phyloP scores from a whole-genome alignment of 1,284 basidiomycete species.

The Melampsora americana region DNA sequence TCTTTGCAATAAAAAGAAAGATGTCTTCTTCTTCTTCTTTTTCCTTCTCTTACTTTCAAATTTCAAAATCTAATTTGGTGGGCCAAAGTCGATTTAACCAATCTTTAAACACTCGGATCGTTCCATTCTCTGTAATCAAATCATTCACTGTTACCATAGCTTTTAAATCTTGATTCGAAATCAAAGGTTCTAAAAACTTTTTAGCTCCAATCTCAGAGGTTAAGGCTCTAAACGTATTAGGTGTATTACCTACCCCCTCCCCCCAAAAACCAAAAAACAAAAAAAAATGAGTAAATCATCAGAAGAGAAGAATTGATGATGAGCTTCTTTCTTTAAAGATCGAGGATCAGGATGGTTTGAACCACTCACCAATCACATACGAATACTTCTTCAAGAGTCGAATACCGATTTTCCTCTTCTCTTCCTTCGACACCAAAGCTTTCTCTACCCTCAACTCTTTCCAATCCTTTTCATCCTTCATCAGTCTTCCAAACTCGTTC shows the following conservation, averaged over 20 bases:
- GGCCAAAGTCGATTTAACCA: not conserved
- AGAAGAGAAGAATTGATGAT: too few relatives aligned
- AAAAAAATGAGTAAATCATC: too few relatives aligned
- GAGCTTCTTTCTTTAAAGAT: too few relatives aligned
- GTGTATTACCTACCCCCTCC: conserved; percentile 3
- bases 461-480: not conserved
- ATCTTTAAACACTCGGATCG: not conserved
- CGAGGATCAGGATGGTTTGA: too few relatives aligned
- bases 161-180: not conserved
- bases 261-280: too few relatives aligned
- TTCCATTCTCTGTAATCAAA: not conserved
- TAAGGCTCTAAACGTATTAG: not conserved
- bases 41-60: too few relatives aligned
- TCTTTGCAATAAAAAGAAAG: too few relatives aligned
- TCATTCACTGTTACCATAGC: conserved; percentile 5
- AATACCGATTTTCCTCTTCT: not conserved
- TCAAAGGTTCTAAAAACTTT: not conserved
- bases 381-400: conserved; percentile 20
- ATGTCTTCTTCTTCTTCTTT: too few relatives aligned
- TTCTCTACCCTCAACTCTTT: not conserved
- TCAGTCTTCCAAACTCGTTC: not conserved
- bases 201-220: not conserved
- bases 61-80: not conserved
- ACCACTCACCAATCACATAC: conserved; percentile 29
- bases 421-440: not conserved